Evolutionary conservation across 805 yeast genomes (phyloP).

Genomic region (Allodekkera sacchari): DNA sequence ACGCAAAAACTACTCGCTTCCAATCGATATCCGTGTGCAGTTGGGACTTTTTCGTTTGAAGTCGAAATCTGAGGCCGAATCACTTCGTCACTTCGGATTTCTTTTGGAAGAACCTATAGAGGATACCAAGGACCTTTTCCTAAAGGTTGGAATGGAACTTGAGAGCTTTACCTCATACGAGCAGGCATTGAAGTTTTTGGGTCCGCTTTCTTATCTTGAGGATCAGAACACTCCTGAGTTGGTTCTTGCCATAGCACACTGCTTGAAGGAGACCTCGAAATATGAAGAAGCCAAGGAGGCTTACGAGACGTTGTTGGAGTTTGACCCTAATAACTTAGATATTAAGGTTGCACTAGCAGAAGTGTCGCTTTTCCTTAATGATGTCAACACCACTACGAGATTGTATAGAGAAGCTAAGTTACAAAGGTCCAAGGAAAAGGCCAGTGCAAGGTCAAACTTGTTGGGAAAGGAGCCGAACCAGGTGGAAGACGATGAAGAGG

Average conservation of each 20-base stretch:
- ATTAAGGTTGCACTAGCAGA: constrained; percentile 76
- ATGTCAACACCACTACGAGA: constrained; percentile 45
- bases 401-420: constrained; percentile 47
- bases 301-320: constrained; percentile 43
- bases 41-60: constrained; percentile 68
- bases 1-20: constrained; percentile 43
- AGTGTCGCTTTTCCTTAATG: constrained; percentile 59
- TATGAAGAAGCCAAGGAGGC: constrained; percentile 56
- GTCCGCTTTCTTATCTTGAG: constrained; percentile 46
- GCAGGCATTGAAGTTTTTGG: constrained; percentile 68
- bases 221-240: constrained; percentile 45
- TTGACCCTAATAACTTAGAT: constrained; percentile 60
- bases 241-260: constrained; percentile 59
- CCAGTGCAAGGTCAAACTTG: constrained; percentile 19
- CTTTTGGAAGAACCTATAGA: constrained; percentile 44
- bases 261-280: constrained; percentile 66
- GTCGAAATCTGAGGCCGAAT: constrained; percentile 57
- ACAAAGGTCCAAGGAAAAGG: constrained; percentile 26
- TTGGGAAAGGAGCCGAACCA: constrained; percentile 9
- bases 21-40: constrained; percentile 82
- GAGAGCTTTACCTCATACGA: constrained; percentile 60
- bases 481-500: constrained; percentile 12
- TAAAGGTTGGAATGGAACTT: constrained; percentile 68
- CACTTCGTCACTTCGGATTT: constrained; percentile 57
- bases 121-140: constrained; percentile 64